Conservation (phyloP, 2,329 filamentous ascomycete genomes). For the Alternaria triticimaculans region DNA sequence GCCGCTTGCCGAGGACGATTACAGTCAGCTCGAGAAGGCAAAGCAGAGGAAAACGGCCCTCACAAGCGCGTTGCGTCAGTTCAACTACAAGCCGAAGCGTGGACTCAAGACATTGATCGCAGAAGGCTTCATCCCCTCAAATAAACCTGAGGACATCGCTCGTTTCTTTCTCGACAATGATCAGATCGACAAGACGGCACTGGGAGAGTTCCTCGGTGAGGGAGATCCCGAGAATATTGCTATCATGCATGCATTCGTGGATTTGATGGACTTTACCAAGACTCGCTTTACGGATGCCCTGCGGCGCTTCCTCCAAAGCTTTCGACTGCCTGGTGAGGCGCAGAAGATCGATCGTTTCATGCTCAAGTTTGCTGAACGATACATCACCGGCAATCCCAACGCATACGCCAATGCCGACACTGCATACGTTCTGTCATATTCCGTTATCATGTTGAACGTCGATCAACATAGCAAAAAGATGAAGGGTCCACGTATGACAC, state of each 20-base stretch:
- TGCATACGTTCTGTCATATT: slow-evolving; percentile 94
- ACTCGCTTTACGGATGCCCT: slow-evolving; percentile 92
- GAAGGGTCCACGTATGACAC: slow-evolving; percentile 82
- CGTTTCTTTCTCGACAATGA: slow-evolving; percentile 82
- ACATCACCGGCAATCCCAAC: slow-evolving; percentile 92
- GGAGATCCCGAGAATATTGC: slow-evolving; percentile 92
- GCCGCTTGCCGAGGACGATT: slow-evolving; percentile 77
- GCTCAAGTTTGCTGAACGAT: slow-evolving; percentile 97
- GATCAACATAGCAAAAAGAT: slow-evolving; percentile 93
- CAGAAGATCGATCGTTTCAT: slow-evolving; percentile 99
- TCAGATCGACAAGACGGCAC: slow-evolving; percentile 84
- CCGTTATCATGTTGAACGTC: slow-evolving; percentile 95
- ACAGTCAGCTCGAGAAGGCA: slow-evolving; percentile 89
- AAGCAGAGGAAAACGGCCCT: slow-evolving; percentile 94
- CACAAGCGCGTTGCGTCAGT: slow-evolving; percentile 84
- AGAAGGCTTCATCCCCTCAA: slow-evolving; percentile 85
- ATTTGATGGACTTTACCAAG: slow-evolving; percentile 90
- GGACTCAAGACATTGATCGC: slow-evolving; percentile 84
- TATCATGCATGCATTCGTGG: slow-evolving; percentile 98
- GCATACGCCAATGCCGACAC: slow-evolving; percentile 98
- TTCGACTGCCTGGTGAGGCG: slow-evolving; percentile 91
- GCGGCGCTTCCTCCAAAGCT: slow-evolving; percentile 89
- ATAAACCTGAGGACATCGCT: slow-evolving; percentile 82
- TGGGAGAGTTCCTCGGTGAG: slow-evolving; percentile 94
- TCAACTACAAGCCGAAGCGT: slow-evolving; percentile 97